Evolutionary conservation across 1,284 basidiomycete species (phyloP).

Genomic region (Mycena sp.): DNA sequence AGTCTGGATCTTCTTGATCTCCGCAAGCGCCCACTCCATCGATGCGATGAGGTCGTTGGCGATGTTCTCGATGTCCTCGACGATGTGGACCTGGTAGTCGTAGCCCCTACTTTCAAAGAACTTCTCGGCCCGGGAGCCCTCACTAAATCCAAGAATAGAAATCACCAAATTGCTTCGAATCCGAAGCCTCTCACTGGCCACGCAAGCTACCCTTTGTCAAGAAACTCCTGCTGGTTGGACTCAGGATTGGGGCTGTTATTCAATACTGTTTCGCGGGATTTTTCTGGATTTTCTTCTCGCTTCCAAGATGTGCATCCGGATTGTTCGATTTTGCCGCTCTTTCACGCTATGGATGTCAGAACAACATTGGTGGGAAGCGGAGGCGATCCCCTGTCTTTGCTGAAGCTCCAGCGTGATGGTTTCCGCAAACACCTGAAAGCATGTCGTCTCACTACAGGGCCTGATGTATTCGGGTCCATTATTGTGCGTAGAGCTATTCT

Average conservation of each 20-base stretch:
- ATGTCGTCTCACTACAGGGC: neutral
- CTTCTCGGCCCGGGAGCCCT: neutral
- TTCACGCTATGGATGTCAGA: neutral
- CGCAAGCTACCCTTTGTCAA: neutral
- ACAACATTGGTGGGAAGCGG: neutral
- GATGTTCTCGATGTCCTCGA: no score
- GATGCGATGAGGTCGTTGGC: no score
- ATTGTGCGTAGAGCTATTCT: neutral
- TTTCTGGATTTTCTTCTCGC: neutral
- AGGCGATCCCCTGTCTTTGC: neutral
- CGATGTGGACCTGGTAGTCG: no score
- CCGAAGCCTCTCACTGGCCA: neutral
- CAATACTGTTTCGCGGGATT: neutral
- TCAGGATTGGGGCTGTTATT: neutral
- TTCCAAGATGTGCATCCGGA: neutral
- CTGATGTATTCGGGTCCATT: neutral
- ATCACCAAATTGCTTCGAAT: neutral
- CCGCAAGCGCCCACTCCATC: no score
- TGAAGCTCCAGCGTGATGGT: neutral
- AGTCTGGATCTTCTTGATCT: no score
- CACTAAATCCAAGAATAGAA: neutral
- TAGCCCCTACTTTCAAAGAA: neutral
- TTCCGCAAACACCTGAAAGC: neutral
- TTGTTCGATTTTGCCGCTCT: neutral
- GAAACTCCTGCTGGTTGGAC: conserved; percentile 12